phyloP scores from a whole-genome alignment of 2,329 filamentous ascomycete genomes.

The Beauveria australis region DNA sequence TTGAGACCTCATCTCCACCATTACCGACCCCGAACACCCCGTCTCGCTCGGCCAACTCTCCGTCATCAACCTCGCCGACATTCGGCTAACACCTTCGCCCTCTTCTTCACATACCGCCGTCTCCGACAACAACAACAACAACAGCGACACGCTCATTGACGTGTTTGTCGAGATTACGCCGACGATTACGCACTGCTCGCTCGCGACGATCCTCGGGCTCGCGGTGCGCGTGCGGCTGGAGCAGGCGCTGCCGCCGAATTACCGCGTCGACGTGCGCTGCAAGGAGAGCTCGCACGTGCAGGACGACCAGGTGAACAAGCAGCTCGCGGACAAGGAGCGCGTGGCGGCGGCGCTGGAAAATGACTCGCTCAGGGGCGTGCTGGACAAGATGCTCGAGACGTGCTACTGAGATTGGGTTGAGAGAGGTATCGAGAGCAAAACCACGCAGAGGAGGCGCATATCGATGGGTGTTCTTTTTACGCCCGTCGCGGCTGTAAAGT shows the following conservation, averaged over 20 bases:
- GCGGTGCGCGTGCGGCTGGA: slow-evolving; percentile 88
- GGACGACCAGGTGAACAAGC: slow-evolving; percentile 93
- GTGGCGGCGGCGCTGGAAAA: slow-evolving; percentile 95
- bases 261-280: slow-evolving; percentile 84
- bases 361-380: slow-evolving; percentile 74
- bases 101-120: slow-evolving; percentile 28
- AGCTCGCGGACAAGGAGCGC: slow-evolving; percentile 90
- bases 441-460: too few species aligned
- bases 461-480: too few species aligned
- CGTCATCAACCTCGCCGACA: slow-evolving; percentile 93
- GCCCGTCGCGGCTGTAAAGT: background rate
- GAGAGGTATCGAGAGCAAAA: background rate
- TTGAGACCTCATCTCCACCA: slow-evolving; percentile 82
- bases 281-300: slow-evolving; percentile 95
- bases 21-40: slow-evolving; percentile 94
- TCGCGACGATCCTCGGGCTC: slow-evolving; percentile 92
- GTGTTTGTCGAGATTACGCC: slow-evolving; percentile 88
- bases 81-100: slow-evolving; percentile 55
- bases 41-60: slow-evolving; percentile 87
- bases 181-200: slow-evolving; percentile 92
- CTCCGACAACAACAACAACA: slow-evolving; percentile 15
- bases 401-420: slow-evolving; percentile 44
- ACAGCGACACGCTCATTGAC: slow-evolving; percentile 48
- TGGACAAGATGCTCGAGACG: slow-evolving; percentile 89
- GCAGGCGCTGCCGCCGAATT: slow-evolving; percentile 83